Percentiles rank a stretch among this genome's conserved stretches.
phyloP scores from a whole-genome alignment of 768 basidiomycete species.

The Mycena venus region DNA sequence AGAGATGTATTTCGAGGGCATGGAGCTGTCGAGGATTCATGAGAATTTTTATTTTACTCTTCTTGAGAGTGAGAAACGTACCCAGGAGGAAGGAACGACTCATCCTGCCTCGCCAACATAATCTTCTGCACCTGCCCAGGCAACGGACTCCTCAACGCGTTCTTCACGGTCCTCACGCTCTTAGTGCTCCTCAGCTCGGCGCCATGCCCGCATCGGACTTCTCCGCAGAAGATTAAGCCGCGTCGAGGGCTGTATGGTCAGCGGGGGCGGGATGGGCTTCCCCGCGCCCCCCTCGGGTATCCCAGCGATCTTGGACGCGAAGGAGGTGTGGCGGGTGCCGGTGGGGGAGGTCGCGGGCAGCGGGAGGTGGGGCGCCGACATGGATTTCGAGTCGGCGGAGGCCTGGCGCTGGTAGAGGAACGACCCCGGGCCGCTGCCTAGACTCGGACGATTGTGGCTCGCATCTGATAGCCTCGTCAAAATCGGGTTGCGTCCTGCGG shows the following conservation, averaged over 20 bases:
- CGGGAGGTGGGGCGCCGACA: conserved; percentile 44
- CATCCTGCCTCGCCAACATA: conserved; percentile 56
- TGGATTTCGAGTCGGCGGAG: conserved; percentile 24
- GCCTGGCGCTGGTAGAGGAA: conserved; percentile 40
- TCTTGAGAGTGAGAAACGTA: too few relatives aligned
- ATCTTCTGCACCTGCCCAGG: conserved; percentile 45
- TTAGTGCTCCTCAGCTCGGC: background rate
- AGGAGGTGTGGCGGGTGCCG: conserved; percentile 28
- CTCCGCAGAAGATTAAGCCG: conserved; percentile 23
- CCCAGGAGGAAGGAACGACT: conserved; percentile 64
- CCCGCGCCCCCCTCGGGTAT: conserved; percentile 18
- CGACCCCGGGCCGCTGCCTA: conserved; percentile 21
- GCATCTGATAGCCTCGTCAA: conserved; percentile 19
- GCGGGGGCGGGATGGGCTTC: conserved; percentile 33
- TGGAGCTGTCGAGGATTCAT: too few relatives aligned
- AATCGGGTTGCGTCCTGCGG: conserved; percentile 18
- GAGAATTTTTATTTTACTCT: too few relatives aligned
- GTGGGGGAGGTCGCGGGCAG: conserved; percentile 36
- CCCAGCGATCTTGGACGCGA: conserved; percentile 23
- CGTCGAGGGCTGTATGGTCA: conserved; percentile 41
- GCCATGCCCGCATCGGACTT: conserved; percentile 7
- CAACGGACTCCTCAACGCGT: conserved; percentile 3
- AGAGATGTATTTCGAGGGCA: conserved; percentile 71
- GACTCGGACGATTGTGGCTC: conserved; percentile 16
- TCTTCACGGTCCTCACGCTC: background rate